These are phyloP conservation scores for Penicillium brevicompactum DNA, from an alignment of 2,329 filamentous ascomycete species.

Conservation along the genomic window DNA sequence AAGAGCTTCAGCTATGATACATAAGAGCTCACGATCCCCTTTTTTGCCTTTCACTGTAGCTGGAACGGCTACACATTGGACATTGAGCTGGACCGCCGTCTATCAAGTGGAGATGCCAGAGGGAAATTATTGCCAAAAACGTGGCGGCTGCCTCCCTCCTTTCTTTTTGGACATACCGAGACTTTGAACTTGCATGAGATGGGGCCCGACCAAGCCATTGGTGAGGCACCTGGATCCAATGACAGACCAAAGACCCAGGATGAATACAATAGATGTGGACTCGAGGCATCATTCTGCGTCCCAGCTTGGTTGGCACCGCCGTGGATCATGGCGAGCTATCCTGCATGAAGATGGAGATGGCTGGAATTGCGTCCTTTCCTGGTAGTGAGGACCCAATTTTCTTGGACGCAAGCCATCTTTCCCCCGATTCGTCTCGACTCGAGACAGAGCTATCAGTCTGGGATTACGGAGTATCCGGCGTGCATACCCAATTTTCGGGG, in stretches of 20 bases:
- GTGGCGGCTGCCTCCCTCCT: background rate
- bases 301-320: slow-evolving; percentile 4
- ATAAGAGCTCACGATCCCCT: background rate
- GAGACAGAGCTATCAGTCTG: background rate
- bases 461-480: background rate
- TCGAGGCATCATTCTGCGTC: slow-evolving; percentile 3
- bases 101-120: background rate
- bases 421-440: background rate
- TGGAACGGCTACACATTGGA: slow-evolving; percentile 3
- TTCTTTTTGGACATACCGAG: background rate
- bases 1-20: background rate
- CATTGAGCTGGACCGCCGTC: background rate
- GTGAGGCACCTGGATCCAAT: background rate
- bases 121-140: background rate
- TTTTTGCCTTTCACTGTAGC: background rate
- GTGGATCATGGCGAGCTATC: slow-evolving; percentile 13
- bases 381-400: slow-evolving; percentile 6
- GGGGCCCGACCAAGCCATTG: background rate
- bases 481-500: slow-evolving; percentile 3
- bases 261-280: background rate
- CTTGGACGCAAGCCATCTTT: background rate
- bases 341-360: slow-evolving; percentile 12
- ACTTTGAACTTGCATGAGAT: slow-evolving; percentile 7
- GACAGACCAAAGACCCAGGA: background rate
- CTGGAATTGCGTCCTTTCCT: slow-evolving; percentile 8